Evolutionary conservation across 176 grass and related monocot species (phyloP).

Genomic region (Hordeum vulgare): MorexV3_pseudomolecules_assembly NC_058522.1:356283825-356284324

Average conservation of each 20-base stretch:
- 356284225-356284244: background rate
- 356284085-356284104: background rate
- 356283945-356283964: constrained; percentile 39
- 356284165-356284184: background rate
- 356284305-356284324: too few relatives aligned
- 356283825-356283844: background rate
- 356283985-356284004: constrained; percentile 41
- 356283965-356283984: constrained; percentile 67
- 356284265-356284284: background rate
- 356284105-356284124: background rate
- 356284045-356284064: background rate
- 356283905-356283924: background rate
- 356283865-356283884: background rate
- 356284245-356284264: background rate
- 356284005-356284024: constrained; percentile 65
- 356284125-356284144: background rate
- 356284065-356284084: background rate
- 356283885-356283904: constrained; percentile 6
- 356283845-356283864: background rate
- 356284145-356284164: background rate
- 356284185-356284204: background rate
- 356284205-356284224: background rate
- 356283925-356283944: background rate
- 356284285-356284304: background rate
- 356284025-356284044: constrained; percentile 39